A percentile compares a stretch with the other conserved stretches of the same genome.
Evolutionary conservation across 1,139 yeast species (phyloP).

Genomic region (Kluyveromyces marxianus): DNA sequence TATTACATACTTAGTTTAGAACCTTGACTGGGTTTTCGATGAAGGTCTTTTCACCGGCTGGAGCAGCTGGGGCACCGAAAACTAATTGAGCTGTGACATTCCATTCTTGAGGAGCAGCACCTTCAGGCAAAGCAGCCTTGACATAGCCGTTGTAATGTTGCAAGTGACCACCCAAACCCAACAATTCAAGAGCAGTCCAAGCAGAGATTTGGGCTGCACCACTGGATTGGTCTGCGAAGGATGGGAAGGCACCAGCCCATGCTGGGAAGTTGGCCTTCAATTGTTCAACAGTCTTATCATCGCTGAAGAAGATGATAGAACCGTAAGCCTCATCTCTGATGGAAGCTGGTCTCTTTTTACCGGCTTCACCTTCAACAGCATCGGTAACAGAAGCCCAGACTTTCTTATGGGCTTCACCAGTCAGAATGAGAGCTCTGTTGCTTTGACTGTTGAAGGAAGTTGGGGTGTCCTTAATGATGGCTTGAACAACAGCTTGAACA

Average conservation of each 20-base stretch:
- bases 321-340: constrained; percentile 40
- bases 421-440: constrained; percentile 36
- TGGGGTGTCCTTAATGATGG: constrained; percentile 36
- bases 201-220: constrained; percentile 41
- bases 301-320: constrained; percentile 41
- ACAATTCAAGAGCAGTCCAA: constrained; percentile 39
- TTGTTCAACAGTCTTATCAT: constrained; percentile 31
- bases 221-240: constrained; percentile 37
- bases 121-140: constrained; percentile 33
- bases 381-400: constrained; percentile 36
- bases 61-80: constrained; percentile 36
- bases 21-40: constrained; percentile 34
- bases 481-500: constrained; percentile 31
- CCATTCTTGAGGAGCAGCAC: constrained; percentile 36
- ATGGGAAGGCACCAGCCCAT: constrained; percentile 37
- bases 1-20: constrained; percentile 13
- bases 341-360: constrained; percentile 35
- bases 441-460: constrained; percentile 43
- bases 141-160: constrained; percentile 42
- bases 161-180: constrained; percentile 40
- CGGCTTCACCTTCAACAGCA: constrained; percentile 31
- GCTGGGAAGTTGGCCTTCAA: constrained; percentile 36
- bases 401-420: constrained; percentile 36
- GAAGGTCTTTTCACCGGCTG: constrained; percentile 32
- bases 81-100: constrained; percentile 39